These are phyloP conservation scores for Pichia sp. DNA, from an alignment of 1,139 yeast genomes.

Conservation along the genomic window DNA sequence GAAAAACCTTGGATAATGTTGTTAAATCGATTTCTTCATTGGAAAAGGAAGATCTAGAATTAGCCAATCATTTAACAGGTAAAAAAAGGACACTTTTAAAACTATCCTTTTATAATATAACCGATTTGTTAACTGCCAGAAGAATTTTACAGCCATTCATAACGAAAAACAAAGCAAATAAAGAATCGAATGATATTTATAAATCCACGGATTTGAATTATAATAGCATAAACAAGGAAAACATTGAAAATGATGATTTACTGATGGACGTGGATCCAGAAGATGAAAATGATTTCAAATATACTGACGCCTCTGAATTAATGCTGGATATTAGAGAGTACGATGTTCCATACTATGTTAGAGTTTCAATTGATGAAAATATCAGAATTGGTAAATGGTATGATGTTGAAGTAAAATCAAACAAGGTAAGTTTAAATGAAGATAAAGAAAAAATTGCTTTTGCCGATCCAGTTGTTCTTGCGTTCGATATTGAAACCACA, in stretches of 20 bases:
- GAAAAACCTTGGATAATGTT: constrained; percentile 55
- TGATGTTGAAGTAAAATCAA: constrained; percentile 58
- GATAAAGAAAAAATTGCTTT: constrained; percentile 76
- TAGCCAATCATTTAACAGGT: constrained; percentile 86
- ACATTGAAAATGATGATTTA: constrained; percentile 16
- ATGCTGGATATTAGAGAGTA: constrained; percentile 84
- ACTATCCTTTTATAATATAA: constrained; percentile 65
- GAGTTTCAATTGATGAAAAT: constrained; percentile 84
- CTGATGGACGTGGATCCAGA: constrained; percentile 20
- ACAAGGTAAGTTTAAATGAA: constrained; percentile 44
- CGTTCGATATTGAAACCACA: constrained; percentile 97
- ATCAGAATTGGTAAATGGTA: constrained; percentile 97
- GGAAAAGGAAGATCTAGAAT: constrained; percentile 66
- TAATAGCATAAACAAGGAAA: constrained; percentile 19
- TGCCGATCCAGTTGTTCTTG: constrained; percentile 95
- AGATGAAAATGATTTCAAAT: constrained; percentile 14
- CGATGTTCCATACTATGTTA: constrained; percentile 94
- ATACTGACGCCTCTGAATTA: constrained; percentile 50
- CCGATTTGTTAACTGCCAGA: constrained; percentile 71
- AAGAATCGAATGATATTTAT: constrained; percentile 66
- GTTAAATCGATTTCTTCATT: constrained; percentile 50
- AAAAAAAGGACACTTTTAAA: constrained; percentile 55
- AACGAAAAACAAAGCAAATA: constrained; percentile 53
- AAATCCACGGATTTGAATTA: constrained; percentile 42
- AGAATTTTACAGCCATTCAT: constrained; percentile 61